These are phyloP conservation scores for Fonsecaea monophora DNA, from an alignment of 2,329 filamentous ascomycete genomes.

Conservation along the genomic window DNA sequence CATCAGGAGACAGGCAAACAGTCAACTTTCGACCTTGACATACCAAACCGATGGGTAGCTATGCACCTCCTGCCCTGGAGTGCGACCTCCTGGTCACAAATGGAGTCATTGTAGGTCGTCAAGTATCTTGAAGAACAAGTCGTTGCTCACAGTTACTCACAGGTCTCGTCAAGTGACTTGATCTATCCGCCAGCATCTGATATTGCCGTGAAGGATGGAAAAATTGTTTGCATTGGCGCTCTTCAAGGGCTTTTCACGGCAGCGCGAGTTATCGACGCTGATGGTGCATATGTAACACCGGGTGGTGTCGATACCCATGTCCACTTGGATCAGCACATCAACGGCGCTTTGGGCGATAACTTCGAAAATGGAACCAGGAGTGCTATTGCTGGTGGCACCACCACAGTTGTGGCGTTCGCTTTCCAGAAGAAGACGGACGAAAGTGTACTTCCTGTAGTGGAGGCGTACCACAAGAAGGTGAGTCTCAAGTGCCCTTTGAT, in stretches of 20 bases:
- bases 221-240: conserved; percentile 18
- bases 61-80: conserved; percentile 12
- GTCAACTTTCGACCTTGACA: background rate
- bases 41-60: conserved; percentile 17
- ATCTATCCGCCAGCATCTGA: conserved; percentile 26
- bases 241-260: conserved; percentile 13
- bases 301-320: conserved; percentile 27
- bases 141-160: background rate
- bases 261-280: conserved; percentile 11
- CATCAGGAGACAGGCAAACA: background rate
- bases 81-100: conserved; percentile 53
- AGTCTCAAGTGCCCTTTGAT: conserved; percentile 34
- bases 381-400: conserved; percentile 65
- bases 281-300: conserved; percentile 24
- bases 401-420: conserved; percentile 65
- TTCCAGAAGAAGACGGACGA: conserved; percentile 56
- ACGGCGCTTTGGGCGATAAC: conserved; percentile 45
- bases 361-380: conserved; percentile 60
- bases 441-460: conserved; percentile 56
- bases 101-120: conserved; percentile 54
- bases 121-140: conserved; percentile 44
- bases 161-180: conserved; percentile 24
- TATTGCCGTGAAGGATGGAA: conserved; percentile 20
- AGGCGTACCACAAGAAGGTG: conserved; percentile 54
- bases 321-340: conserved; percentile 21